Evolutionary conservation across 305 asterid genomes (phyloP).

Genomic region (Ilex paraguariensis): DNA sequence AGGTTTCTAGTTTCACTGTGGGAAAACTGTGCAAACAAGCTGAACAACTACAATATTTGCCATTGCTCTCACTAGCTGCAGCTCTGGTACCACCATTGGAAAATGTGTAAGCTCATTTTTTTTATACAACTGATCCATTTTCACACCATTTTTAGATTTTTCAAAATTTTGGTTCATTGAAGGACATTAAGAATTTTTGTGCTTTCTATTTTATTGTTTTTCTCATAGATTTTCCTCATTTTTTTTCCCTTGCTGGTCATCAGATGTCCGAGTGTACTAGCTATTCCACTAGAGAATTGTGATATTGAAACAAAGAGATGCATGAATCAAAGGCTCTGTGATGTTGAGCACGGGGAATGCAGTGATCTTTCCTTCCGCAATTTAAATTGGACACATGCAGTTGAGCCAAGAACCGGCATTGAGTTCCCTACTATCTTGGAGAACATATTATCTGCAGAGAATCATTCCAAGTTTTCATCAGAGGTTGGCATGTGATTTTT

Average conservation of each 20-base stretch:
- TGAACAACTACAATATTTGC: constrained; percentile 51
- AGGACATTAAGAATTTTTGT: too few species aligned
- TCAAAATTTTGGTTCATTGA: neutral
- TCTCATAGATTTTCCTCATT: constrained; percentile 1
- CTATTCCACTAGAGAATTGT: constrained; percentile 42
- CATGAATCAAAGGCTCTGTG: constrained; percentile 55
- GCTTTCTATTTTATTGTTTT: neutral
- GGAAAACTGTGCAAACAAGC: constrained; percentile 54
- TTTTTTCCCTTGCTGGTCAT: constrained; percentile 20
- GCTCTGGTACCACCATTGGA: constrained; percentile 68
- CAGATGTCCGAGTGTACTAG: constrained; percentile 55
- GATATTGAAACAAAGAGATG: constrained; percentile 45
- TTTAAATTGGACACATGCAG: constrained; percentile 55
- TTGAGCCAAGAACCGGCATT: constrained; percentile 84
- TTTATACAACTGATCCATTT: neutral
- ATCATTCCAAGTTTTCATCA: constrained; percentile 45
- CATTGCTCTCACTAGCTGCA: constrained; percentile 67
- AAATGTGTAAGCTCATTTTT: constrained; percentile 54
- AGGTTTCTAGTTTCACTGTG: constrained; percentile 53
- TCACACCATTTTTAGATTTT: constrained; percentile 2
- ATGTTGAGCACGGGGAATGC: constrained; percentile 54
- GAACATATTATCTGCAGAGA: constrained; percentile 40
- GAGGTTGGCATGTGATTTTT: constrained; percentile 50
- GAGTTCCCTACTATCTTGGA: constrained; percentile 89
- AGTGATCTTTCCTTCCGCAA: constrained; percentile 44